These are phyloP conservation scores for Beauveria bassiana DNA, from an alignment of 2,329 filamentous ascomycete species.

Conservation along the genomic window DNA sequence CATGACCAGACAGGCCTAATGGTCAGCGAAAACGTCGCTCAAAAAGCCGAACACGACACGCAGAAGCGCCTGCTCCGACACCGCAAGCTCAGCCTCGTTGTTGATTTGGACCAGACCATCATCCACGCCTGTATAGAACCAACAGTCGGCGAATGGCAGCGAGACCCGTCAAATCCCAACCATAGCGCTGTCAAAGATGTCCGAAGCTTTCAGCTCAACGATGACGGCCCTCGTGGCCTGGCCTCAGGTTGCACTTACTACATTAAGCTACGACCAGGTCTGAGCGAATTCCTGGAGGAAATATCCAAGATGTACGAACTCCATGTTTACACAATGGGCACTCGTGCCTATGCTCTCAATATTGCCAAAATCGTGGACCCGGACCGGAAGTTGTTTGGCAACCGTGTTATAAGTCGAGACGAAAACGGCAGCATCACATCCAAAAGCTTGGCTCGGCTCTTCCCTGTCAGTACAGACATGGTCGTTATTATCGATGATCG, in stretches of 20 bases:
- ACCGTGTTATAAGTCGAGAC: conserved; percentile 91
- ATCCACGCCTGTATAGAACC: conserved; percentile 97
- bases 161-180: conserved; percentile 81
- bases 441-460: conserved; percentile 84
- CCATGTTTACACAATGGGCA: conserved; percentile 99
- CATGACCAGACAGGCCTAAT: conserved; percentile 85
- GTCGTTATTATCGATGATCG: conserved; percentile 98
- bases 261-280: conserved; percentile 89
- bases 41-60: conserved; percentile 73
- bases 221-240: conserved; percentile 68
- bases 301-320: conserved; percentile 81
- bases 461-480: conserved; percentile 97
- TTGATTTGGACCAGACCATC: conserved; percentile 96
- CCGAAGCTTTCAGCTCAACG: conserved; percentile 75
- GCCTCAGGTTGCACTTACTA: conserved; percentile 85
- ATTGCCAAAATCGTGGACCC: conserved; percentile 93
- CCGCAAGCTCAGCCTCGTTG: conserved; percentile 84
- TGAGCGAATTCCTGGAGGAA: conserved; percentile 70
- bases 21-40: conserved; percentile 76
- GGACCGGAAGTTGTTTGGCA: conserved; percentile 79
- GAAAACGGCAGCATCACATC: conserved; percentile 90
- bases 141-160: conserved; percentile 92
- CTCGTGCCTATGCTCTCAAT: conserved; percentile 85
- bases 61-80: conserved; percentile 74
- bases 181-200: conserved; percentile 87